Evolutionary conservation across 768 basidiomycete species (phyloP), one percentile per base, ranked within the genome.

Genomic region (Russula olivacea): DNA sequence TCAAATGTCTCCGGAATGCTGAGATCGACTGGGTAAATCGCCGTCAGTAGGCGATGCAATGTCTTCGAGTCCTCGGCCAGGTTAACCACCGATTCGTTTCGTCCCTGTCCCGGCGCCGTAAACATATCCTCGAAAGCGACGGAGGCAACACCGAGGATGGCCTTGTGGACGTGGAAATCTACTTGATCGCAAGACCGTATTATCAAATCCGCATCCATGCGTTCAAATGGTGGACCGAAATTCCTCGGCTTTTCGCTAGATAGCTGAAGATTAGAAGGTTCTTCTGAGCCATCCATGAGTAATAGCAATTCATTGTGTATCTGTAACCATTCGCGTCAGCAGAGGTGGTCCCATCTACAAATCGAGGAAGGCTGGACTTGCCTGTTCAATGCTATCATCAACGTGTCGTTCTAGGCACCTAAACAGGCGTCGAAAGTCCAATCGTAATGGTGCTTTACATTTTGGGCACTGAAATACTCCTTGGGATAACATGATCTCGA

Each of bases 21-120:
- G 21, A 17, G 48, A 19, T 28, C 17, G 17, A 52, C 25, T 15
- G 55, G 61, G 12, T 58, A 58, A n/a, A 58, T 23, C 56, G 6
- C 23, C 6, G 61, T 50, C 23, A 62, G 43, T 36, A 58, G 41
- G 41, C 11, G 19, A 38, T 45, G 49, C 9, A 62, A 23, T 28
- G 55, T 58, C 55, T 47, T 62, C 25, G 61, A 52, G 17, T 52
- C 23, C 10, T 62, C 61, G 2, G 55, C 30, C 32, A 36, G 12
- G 36, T 36, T 36, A 5, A 36, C 36, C 11, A 36, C 12, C 5
- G 36, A 12, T 36, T 36, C 36, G 36, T 12, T 14, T 36, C 12
- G 36, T 36, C 12, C 36, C 36, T 36, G 36, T 36, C 36, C 36
- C 11, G 36, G 36, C 36, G 12, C 36, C 12, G 36, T 36, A 36